Conservation (phyloP, 2,329 filamentous ascomycete species). For the Diaporthe vexans region DNA sequence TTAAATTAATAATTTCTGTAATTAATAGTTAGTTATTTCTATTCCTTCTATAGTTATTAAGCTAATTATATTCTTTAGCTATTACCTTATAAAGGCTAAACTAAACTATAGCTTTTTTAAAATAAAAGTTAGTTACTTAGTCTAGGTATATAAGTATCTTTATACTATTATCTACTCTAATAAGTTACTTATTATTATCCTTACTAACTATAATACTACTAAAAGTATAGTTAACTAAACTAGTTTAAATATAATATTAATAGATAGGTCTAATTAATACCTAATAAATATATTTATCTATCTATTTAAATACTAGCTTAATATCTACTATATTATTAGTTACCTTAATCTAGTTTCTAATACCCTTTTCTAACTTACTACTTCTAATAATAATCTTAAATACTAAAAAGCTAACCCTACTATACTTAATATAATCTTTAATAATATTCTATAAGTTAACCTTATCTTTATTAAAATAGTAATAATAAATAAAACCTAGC, state of each 20-base stretch:
- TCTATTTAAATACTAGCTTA: neutral
- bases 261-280: neutral
- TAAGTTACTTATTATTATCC: neutral
- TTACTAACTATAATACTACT: neutral
- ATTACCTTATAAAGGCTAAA: too few relatives aligned
- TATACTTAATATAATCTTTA: neutral
- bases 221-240: neutral
- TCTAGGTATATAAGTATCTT: too few relatives aligned
- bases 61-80: too few relatives aligned
- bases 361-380: neutral
- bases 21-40: too few relatives aligned
- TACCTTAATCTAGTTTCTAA: neutral
- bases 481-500: neutral
- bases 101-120: too few relatives aligned
- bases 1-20: too few relatives aligned
- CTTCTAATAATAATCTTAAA: neutral
- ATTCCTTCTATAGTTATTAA: too few relatives aligned
- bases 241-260: neutral
- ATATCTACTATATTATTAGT: neutral
- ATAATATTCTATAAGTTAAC: neutral
- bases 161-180: neutral
- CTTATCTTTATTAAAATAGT: neutral
- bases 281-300: neutral
- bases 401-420: neutral
- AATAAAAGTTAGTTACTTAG: too few relatives aligned